Evolutionary conservation across 1,284 basidiomycete genomes (phyloP).

Genomic region (Hymenochaete sp.): DNA sequence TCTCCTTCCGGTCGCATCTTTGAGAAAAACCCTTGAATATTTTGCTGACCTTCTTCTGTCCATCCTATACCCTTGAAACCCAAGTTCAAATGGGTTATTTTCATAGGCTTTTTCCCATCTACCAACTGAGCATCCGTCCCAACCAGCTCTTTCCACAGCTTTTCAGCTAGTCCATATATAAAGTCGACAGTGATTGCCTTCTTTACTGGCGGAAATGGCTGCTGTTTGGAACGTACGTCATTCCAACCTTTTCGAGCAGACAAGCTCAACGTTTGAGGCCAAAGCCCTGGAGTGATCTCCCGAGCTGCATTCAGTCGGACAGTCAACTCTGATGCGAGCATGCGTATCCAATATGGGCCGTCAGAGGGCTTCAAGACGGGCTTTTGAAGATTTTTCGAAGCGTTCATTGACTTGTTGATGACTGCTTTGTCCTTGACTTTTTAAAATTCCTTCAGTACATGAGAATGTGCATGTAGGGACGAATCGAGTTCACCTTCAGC

Average conservation of each 20-base stretch:
- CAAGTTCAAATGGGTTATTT: constrained; percentile 68
- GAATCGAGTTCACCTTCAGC: constrained; percentile 57
- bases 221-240: constrained; percentile 58
- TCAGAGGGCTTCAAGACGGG: constrained; percentile 64
- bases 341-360: constrained; percentile 83
- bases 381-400: constrained; percentile 82
- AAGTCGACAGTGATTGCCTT: constrained; percentile 62
- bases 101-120: constrained; percentile 37
- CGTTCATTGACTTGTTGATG: constrained; percentile 85
- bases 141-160: constrained; percentile 82
- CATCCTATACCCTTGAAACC: constrained; percentile 79
- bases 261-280: constrained; percentile 89
- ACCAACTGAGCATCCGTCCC: constrained; percentile 32
- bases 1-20: constrained; percentile 13
- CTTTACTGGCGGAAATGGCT: constrained; percentile 71
- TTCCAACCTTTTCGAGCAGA: constrained; percentile 58
- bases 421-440: constrained; percentile 80
- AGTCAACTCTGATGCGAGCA: constrained; percentile 84
- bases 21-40: constrained; percentile 79
- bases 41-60: constrained; percentile 74
- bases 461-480: constrained; percentile 19
- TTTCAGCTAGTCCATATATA: constrained; percentile 72
- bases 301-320: constrained; percentile 80
- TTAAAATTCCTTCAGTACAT: background rate
- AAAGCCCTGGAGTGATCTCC: constrained; percentile 62